Evolutionary conservation across 2,329 filamentous ascomycete genomes (phyloP).

Genomic region (Orbilia javanica): DNA sequence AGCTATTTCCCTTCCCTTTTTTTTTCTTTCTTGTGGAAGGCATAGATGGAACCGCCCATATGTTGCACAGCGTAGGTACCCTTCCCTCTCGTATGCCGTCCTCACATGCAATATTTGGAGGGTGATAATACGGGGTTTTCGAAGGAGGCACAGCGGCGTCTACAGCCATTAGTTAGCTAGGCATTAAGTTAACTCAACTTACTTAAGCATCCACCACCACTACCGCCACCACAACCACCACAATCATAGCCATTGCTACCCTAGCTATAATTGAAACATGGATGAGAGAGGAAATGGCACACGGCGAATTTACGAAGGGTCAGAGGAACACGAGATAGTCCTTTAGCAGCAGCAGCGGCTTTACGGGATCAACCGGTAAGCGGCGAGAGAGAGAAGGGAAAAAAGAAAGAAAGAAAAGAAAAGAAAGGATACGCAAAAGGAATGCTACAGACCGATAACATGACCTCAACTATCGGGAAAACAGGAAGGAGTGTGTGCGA

Average conservation of each 20-base stretch:
- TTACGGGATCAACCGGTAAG: neutral
- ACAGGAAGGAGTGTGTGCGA: slow-evolving; percentile 26
- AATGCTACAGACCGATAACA: neutral
- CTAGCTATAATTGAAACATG: slow-evolving; percentile 14
- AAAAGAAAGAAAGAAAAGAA: neutral
- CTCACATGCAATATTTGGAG: slow-evolving; percentile 50
- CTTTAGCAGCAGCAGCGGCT: neutral
- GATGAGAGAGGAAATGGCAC: neutral
- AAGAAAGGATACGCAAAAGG: slow-evolving; percentile 8
- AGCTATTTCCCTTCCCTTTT: neutral
- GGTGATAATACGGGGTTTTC: slow-evolving; percentile 16
- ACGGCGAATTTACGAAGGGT: slow-evolving; percentile 41
- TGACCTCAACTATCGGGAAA: slow-evolving; percentile 16
- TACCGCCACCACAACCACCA: neutral
- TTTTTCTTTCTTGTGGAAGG: slow-evolving; percentile 1
- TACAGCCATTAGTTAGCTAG: neutral
- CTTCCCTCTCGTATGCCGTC: slow-evolving; percentile 2
- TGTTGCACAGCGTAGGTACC: slow-evolving; percentile 2
- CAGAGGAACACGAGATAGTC: slow-evolving; percentile 41
- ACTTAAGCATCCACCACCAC: slow-evolving; percentile 21
- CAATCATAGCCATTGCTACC: neutral
- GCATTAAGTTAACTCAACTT: slow-evolving; percentile 12
- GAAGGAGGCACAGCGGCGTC: slow-evolving; percentile 23
- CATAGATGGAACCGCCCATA: slow-evolving; percentile 30
- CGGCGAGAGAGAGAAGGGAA: neutral